Evolutionary conservation across 1,284 basidiomycete species (phyloP), one percentile per base, ranked within the genome.

Genomic region (Vanrija pseudolonga): DNA sequence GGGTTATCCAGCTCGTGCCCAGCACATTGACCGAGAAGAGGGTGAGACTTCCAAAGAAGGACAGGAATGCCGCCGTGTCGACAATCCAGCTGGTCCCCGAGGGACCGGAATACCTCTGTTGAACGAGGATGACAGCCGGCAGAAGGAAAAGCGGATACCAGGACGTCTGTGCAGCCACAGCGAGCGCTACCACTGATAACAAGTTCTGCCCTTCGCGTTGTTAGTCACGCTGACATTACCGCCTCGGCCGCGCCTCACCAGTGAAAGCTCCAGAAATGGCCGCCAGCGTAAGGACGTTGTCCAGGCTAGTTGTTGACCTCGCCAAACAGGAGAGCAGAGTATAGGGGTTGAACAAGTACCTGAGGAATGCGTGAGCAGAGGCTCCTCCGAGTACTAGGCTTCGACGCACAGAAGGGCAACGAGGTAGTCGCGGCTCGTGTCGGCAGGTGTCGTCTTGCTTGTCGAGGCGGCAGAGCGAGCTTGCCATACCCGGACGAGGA

Each of bases 341-440:
- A 71, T 95, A 94, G 4, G 94, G 94, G 64, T 96, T 96, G 57
- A 95, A 76, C 3, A 97, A 82, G 74, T 88, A 93, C 39, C 90
- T 93, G 62, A 55, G 63, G 47, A 17, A 45, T 37, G 22, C n/a
- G n/a, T 51, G 38, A 44, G 44, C 38, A 46, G 7, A 43, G 53
- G n/a, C 22, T 12, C 12, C 36, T 8, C 11, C 41, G 0, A 11
- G 18, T 18, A n/a, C 2, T 6, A 17, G n/a, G 26, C 26, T 26
- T 26, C 28, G 5, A 80, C 85, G 64, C 66, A 89, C 89, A 82
- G 70, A 20, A 82, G 80, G 26, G 81, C 84, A 41, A 91, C 53
- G n/a, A 52, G 20, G 47, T 50, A 22, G 23, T 58, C 52, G 11
- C 52, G 26, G 12, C 37, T 15, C 24, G 4, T 26, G 24, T 32